Base-by-base conservation (phyloP, 2,329 filamentous ascomycete species). In the Nemania diffusa region DNA sequence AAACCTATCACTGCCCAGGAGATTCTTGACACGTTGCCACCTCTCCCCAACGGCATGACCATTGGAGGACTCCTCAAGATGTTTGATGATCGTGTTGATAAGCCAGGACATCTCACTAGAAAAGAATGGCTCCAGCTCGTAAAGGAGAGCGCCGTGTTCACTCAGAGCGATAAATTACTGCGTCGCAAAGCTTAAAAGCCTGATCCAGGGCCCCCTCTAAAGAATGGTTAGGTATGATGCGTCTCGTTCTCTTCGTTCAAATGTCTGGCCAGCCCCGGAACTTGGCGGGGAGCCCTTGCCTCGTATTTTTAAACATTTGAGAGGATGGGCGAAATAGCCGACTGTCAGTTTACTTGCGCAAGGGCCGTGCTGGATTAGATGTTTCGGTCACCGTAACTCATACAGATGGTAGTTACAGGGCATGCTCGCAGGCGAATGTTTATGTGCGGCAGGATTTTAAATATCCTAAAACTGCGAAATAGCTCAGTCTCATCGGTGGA, bases 81-180 rank as follows among this genome's bases (percentile, higher is more conserved):
- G 44, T 90, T 90, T 75, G 78, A 83, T 24, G 79, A 79, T 27
- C 84, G 88, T 26, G 80, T 90, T 24, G 84, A 85, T 24, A 79
- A 81, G 6, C 82, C 84, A 5, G 83, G 84, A 4, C 81, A 84
- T 72, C 87, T 87, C 75, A 79, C 80, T 3, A 84, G 84, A 70
- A 78, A 79, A 37, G 84, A 87, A 27, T 91, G 88, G 84, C 85
- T 91, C 67, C 80, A 82, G 62, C 75, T 90, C 64, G 87, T 91
- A 13, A 88, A 85, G 76, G 81, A 83, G 40, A 81, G 87, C 42
- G 84, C 85, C 1, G 79, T 81, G 15, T 89, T 85, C 75, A 84
- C 83, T 0, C 71, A 81, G 0, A 83, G 86, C 0, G 86, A 89
- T 65, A 90, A 89, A 78, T 78, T 87, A 17, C 73, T 87, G 58